Base-by-base conservation (phyloP, 805 yeast species). In the Grigorovia yakushimaensis region DNA sequence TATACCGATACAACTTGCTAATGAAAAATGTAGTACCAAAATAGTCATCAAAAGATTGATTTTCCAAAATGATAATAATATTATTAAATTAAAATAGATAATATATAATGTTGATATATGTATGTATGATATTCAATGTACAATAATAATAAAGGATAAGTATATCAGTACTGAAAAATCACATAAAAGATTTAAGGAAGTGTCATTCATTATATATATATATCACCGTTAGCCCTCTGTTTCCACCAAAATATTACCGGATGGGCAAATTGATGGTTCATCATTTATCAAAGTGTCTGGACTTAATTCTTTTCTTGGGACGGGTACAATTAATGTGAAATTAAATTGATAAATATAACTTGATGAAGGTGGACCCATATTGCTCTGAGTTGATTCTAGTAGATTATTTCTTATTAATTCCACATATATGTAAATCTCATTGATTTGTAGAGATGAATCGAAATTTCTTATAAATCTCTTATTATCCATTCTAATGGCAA, bases 401-500 rank as follows among this genome's bases (percentile, higher is more conserved):
- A 65, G 30, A 4, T 64, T 65, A 30, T 55, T 56, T 39, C 59
- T 61, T 23, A 63, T 55, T 51, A 82, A 67, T 52, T 85, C 94
- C 17, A 81, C 84, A 57, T 71, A 81, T 9, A 88, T 84, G 59
- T 81, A 83, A 13, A 91, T 66, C 46, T 84, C 88, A 47, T 77
- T 80, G 1, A 87, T 63, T 1, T 72, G 57, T 13, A 70, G 67
- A 23, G 67, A 59, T 13, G 74, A 72, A 41, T 68, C 60, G 50
- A 87, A 70, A 58, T 73, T 59, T 54, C 77, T 62, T 7, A 74
- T 68, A 0, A 78, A 59, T 49, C 96, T 74, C 43, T 70, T 70
- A 2, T 95, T 94, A 49, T 71, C 66, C 39, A 86, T 59, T 53
- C 91, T 74, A 9, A 91, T 74, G 1, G 93, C 89, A 2, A 91